Base-by-base conservation (phyloP, 495 filamentous ascomycete species). In the Bacidia gigantensis region DNA sequence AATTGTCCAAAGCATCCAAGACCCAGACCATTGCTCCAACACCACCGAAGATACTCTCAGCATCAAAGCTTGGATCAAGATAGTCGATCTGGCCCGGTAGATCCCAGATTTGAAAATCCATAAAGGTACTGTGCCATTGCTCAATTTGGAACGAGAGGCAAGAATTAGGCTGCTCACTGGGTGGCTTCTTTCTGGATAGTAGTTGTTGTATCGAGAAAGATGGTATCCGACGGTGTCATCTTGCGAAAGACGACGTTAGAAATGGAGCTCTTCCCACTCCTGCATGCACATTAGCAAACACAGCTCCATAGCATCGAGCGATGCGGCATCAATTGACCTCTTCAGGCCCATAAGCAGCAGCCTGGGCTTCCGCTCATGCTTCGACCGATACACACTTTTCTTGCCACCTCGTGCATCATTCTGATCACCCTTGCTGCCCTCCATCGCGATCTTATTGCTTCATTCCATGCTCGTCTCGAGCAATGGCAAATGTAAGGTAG, bases 51-150 rank as follows among this genome's bases (percentile, higher is more conserved):
- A 96, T 89, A 60, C 84, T 81, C 58, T 94, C 87, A 26, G 88
- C 79, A 65, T 98, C 93, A 56, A 94, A 87, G 3, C 75, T 78
- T 25, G 75, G 84, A 66, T 95, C 86, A 47, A 88, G 77, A 54
- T 89, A 87, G 65, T 95, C 84, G 49, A 97, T 78, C 63, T 96
- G 88, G 24, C 89, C 88, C 0, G 93, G 92, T 50, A 98, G 87
- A 61, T 98, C 92, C 87, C 87, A 95, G 26, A 96, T 85, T 63
- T 97, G 89, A 61, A 98, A 95, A 60, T 96, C 89, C 88, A 97
- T 94, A 59, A 98, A 96, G 5, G 90, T 95, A 61, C 90, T 95
- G 52, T 23, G 12, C 1, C 14, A 3, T 24, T 1, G 0, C 11
- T 48, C 5, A 40, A 51, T 23, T 11, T 20, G 17, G 2, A 14